phyloP scores from a whole-genome alignment of 164 flowering plant species.

The Nymphaea thermarum region DNA sequence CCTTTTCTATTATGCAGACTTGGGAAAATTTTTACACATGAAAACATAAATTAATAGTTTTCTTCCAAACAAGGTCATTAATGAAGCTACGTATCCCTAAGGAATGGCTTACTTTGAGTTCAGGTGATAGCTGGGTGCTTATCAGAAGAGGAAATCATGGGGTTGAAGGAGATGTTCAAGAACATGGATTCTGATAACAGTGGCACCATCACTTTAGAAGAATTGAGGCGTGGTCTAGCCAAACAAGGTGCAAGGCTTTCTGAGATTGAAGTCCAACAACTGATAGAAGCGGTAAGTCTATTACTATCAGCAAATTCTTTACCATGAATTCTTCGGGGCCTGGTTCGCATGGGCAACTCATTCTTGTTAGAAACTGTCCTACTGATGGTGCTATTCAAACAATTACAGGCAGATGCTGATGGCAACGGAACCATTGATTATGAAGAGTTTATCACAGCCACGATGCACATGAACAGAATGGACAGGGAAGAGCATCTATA shows the following conservation, averaged over 20 bases:
- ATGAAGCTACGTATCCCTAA: too few species aligned
- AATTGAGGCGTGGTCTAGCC: slow-evolving; percentile 72
- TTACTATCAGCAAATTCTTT: background rate
- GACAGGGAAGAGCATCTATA: slow-evolving; percentile 92
- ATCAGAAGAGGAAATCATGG: slow-evolving; percentile 94
- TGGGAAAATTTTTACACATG: too few species aligned
- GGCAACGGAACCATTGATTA: slow-evolving; percentile 88
- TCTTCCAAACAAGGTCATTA: too few species aligned
- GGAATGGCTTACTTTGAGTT: too few species aligned
- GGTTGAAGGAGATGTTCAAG: slow-evolving; percentile 82
- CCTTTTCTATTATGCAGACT: too few species aligned
- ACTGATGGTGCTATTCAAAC: background rate
- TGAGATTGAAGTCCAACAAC: slow-evolving; percentile 66
- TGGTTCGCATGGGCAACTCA: background rate
- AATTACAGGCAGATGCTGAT: slow-evolving; percentile 74
- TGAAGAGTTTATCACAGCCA: slow-evolving; percentile 91
- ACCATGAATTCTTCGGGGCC: background rate
- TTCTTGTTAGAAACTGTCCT: background rate
- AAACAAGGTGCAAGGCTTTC: slow-evolving; percentile 81
- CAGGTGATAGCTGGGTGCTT: slow-evolving; percentile 87
- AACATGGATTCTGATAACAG: slow-evolving; percentile 79
- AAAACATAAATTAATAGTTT: too few species aligned
- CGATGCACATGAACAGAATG: slow-evolving; percentile 86
- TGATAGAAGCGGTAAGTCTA: slow-evolving; percentile 83
- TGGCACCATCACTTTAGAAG: slow-evolving; percentile 88